phyloP scores from a whole-genome alignment of 2,329 filamentous ascomycete genomes.

The Talaromyces piceae region DNA sequence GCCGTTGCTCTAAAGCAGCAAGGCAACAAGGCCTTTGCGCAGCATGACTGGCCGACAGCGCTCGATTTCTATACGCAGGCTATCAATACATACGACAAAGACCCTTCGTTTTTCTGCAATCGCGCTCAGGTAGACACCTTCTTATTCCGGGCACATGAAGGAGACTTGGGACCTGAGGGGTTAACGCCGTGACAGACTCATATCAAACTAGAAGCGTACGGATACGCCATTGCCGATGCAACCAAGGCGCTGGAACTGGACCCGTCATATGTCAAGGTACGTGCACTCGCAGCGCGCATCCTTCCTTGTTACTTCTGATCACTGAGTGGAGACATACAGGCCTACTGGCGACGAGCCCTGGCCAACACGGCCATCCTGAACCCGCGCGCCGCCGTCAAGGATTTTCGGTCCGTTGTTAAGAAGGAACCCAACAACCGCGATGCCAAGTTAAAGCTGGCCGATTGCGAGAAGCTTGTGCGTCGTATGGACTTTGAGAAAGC shows the following conservation, averaged over 20 bases:
- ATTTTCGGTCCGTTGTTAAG: slow-evolving; percentile 85
- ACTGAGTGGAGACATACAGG: no score
- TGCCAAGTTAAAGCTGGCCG: slow-evolving; percentile 80
- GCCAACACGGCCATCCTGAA: slow-evolving; percentile 86
- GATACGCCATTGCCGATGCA: slow-evolving; percentile 84
- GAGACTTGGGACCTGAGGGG: no score
- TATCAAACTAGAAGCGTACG: slow-evolving; percentile 92
- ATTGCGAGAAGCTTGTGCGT: slow-evolving; percentile 92
- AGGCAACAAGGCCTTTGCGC: slow-evolving; percentile 86
- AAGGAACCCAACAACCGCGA: slow-evolving; percentile 84
- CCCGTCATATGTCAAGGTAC: slow-evolving; percentile 77
- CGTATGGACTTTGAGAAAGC: slow-evolving; percentile 88
- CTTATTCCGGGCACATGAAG: no score
- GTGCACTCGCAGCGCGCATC: background rate
- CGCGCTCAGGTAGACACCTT: slow-evolving; percentile 70
- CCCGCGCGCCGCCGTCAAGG: slow-evolving; percentile 78
- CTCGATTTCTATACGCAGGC: slow-evolving; percentile 80
- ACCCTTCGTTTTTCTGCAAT: slow-evolving; percentile 90
- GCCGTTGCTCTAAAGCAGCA: slow-evolving; percentile 82
- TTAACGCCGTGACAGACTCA: slow-evolving; percentile 56
- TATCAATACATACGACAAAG: slow-evolving; percentile 72
- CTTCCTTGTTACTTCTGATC: background rate
- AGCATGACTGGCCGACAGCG: slow-evolving; percentile 77
- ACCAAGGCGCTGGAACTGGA: slow-evolving; percentile 87
- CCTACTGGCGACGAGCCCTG: slow-evolving; percentile 87